Percentiles rank a stretch among this genome's conserved stretches.
Conservation (phyloP, 768 basidiomycete species). For the Auricularia sp. region DNA sequence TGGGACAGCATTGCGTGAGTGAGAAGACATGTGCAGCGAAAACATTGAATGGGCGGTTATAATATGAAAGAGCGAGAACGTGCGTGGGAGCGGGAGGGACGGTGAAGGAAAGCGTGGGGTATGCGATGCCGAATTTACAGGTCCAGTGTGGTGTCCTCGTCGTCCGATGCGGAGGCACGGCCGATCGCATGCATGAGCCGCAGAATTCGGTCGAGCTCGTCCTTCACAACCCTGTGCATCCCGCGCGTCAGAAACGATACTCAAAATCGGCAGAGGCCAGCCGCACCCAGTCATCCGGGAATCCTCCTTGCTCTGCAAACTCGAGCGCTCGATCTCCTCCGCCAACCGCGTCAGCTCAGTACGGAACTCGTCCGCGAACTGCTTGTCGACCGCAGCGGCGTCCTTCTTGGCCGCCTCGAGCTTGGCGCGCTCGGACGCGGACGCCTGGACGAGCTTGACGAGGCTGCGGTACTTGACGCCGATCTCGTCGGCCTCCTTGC, state of each 20-base stretch:
- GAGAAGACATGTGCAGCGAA: background rate
- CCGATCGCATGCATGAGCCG: background rate
- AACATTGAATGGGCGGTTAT: background rate
- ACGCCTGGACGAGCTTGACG: slow-evolving; percentile 46
- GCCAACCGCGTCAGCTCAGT: slow-evolving; percentile 47
- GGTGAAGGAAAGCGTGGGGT: background rate
- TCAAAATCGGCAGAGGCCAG: background rate
- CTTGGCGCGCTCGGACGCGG: slow-evolving; percentile 39
- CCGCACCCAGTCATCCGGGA: background rate
- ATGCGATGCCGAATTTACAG: background rate
- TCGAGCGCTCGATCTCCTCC: slow-evolving; percentile 17
- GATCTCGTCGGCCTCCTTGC: slow-evolving; percentile 53
- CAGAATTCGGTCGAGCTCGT: background rate
- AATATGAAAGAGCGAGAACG: background rate
- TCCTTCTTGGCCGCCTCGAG: slow-evolving; percentile 43
- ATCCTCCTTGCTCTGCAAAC: background rate
- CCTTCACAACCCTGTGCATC: background rate
- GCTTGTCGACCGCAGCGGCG: slow-evolving; percentile 32
- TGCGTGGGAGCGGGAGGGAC: background rate
- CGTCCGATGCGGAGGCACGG: background rate
- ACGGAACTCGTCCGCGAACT: slow-evolving; percentile 52
- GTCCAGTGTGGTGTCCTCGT: background rate
- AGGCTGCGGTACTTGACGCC: slow-evolving; percentile 51
- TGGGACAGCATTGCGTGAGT: background rate
- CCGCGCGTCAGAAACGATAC: background rate